A percentile compares a stretch with the other conserved stretches of the same genome.
Conservation (phyloP, 768 basidiomycete species). For the Psilocybe azurescens region DNA sequence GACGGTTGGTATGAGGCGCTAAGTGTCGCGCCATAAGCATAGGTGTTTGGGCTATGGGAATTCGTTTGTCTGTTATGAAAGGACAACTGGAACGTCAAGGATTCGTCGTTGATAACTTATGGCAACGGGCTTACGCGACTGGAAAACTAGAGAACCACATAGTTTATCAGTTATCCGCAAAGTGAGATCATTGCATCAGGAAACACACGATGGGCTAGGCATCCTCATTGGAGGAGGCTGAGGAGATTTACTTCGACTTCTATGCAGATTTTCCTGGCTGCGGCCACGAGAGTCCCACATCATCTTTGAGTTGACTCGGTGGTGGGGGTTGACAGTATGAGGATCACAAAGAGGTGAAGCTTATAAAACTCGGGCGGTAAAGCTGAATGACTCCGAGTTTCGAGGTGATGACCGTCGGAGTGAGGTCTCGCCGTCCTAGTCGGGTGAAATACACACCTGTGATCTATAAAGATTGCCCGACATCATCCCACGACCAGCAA, state of each 20-base stretch:
- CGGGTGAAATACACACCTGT: conserved; percentile 8
- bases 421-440: conserved; percentile 16
- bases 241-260: conserved; percentile 29
- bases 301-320: conserved; percentile 30
- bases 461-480: conserved; percentile 4
- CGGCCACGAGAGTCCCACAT: conserved; percentile 44
- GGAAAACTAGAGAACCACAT: conserved; percentile 28
- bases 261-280: conserved; percentile 15
- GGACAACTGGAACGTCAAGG: not conserved
- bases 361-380: not conserved
- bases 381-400: not conserved
- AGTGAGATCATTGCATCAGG: not conserved
- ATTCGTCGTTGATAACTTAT: not conserved
- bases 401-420: conserved; percentile 8
- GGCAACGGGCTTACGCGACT: conserved; percentile 29
- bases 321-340: not conserved
- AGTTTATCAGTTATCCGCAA: too few species aligned
- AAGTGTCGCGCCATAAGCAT: not conserved
- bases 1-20: not conserved
- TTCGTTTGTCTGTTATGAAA: not conserved
- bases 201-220: conserved; percentile 35
- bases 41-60: not conserved
- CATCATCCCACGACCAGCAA: conserved; percentile 10
- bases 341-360: not conserved
- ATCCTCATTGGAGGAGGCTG: conserved; percentile 29